phyloP scores from a whole-genome alignment of 2,329 filamentous ascomycete genomes.

The Pezicula rhizophila region DNA sequence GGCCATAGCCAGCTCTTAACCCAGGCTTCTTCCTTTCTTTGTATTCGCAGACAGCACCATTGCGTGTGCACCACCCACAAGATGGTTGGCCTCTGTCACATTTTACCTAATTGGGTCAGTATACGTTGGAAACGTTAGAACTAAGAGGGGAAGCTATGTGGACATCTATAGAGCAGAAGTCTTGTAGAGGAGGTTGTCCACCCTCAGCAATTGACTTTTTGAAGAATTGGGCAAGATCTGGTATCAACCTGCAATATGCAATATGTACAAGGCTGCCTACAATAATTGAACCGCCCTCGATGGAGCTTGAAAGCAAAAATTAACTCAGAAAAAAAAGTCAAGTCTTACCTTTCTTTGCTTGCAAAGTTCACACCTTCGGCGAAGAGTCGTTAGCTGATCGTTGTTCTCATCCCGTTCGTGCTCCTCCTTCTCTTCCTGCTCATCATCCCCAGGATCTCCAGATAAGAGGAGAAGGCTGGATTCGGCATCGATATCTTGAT shows the following conservation, averaged over 20 bases:
- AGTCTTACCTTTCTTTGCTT: slow-evolving; percentile 68
- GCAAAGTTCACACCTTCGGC: slow-evolving; percentile 64
- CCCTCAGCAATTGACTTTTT: no score
- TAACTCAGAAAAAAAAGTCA: neutral
- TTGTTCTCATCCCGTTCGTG: slow-evolving; percentile 15
- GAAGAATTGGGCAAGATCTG: no score
- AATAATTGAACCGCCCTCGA: no score
- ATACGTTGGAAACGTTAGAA: slow-evolving; percentile 1
- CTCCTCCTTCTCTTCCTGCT: slow-evolving; percentile 6
- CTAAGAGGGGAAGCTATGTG: slow-evolving; percentile 6
- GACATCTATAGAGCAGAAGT: neutral
- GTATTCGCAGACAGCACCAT: slow-evolving; percentile 59
- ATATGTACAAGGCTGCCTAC: no score
- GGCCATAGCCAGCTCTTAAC: slow-evolving; percentile 59
- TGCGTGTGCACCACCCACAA: slow-evolving; percentile 62
- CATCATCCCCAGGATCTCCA: slow-evolving; percentile 3
- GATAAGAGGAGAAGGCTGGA: slow-evolving; percentile 9
- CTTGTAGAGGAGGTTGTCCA: no score
- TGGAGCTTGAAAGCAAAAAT: neutral
- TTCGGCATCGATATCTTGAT: slow-evolving; percentile 9
- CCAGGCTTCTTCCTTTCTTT: slow-evolving; percentile 65
- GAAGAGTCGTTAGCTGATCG: slow-evolving; percentile 24
- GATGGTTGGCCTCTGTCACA: slow-evolving; percentile 71
- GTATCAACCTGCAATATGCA: no score
- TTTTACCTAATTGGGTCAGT: slow-evolving; percentile 48